Evolutionary conservation across 495 filamentous ascomycete species (phyloP).

Genomic region (Penicillium lagena): DNA sequence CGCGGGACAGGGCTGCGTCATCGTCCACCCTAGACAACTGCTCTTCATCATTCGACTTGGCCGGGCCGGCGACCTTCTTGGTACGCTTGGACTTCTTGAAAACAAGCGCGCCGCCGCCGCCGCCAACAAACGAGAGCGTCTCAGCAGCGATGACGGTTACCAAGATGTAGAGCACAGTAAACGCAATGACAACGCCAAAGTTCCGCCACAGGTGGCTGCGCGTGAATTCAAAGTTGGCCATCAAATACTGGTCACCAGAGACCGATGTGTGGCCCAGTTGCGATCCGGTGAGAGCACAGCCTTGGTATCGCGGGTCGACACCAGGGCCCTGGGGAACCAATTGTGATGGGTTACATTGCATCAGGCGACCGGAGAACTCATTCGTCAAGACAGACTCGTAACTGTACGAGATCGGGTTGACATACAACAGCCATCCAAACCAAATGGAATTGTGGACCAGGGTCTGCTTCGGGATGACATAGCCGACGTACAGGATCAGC

Average conservation of each 20-base stretch:
- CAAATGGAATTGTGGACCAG: constrained; percentile 62
- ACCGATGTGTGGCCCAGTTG: constrained; percentile 37
- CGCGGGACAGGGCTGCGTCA: constrained; percentile 38
- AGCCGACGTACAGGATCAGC: constrained; percentile 72
- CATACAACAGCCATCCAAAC: constrained; percentile 72
- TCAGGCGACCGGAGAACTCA: constrained; percentile 54
- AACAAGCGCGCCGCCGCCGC: constrained; percentile 53
- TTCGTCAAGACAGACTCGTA: constrained; percentile 67
- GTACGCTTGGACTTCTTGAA: constrained; percentile 62
- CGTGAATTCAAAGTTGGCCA: constrained; percentile 50
- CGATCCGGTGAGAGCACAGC: constrained; percentile 57
- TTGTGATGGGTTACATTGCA: constrained; percentile 54
- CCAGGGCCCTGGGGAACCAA: constrained; percentile 52
- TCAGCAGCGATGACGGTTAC: constrained; percentile 59
- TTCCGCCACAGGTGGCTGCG: constrained; percentile 71
- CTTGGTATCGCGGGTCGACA: constrained; percentile 45
- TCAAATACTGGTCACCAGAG: constrained; percentile 54
- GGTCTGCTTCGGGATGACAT: constrained; percentile 61
- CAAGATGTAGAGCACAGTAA: constrained; percentile 60
- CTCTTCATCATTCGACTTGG: constrained; percentile 40
- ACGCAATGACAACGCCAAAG: constrained; percentile 68
- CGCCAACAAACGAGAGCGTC: constrained; percentile 42
- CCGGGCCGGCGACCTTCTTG: constrained; percentile 43
- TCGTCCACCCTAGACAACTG: constrained; percentile 24
- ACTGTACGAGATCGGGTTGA: constrained; percentile 70